Percentiles rank a stretch among this genome's conserved stretches.
phyloP scores from a whole-genome alignment of 306 rosid genomes.

The Fragaria nilgerrensis region DNA sequence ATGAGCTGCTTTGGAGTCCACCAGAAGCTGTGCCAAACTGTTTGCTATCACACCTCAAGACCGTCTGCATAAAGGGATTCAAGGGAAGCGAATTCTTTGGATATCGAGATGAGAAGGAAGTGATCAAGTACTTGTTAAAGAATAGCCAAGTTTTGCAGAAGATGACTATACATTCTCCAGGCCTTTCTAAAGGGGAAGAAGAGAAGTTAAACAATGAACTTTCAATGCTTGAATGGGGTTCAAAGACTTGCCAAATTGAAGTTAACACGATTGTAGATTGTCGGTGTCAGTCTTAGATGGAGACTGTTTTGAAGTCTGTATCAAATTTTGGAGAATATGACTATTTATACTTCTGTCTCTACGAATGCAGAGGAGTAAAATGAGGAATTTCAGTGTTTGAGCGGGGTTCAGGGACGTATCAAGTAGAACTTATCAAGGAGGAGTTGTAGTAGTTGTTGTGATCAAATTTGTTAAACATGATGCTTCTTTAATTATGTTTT shows the following conservation, averaged over 20 bases:
- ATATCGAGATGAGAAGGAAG: neutral
- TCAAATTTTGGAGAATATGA: too few species aligned
- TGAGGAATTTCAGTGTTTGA: too few species aligned
- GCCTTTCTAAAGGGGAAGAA: neutral
- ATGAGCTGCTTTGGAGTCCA: neutral
- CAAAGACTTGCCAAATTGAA: neutral
- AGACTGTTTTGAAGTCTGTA: neutral
- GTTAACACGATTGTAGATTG: too few species aligned
- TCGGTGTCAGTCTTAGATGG: neutral
- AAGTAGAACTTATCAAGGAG: too few species aligned
- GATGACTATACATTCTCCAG: neutral
- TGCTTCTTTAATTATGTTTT: too few species aligned
- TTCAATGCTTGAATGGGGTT: neutral
- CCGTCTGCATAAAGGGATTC: neutral
- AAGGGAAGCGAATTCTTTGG: neutral
- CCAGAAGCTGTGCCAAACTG: neutral
- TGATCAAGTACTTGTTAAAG: neutral
- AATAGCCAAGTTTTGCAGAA: neutral
- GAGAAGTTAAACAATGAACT: neutral
- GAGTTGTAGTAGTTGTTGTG: too few species aligned
- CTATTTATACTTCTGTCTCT: too few species aligned
- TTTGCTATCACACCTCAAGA: slow-evolving; percentile 6
- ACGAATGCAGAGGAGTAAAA: too few species aligned
- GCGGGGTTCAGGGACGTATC: too few species aligned
- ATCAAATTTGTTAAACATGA: too few species aligned